Evolutionary conservation across 176 grass and related monocot species (phyloP).

Genomic region (Bromus sterilis): DNA sequence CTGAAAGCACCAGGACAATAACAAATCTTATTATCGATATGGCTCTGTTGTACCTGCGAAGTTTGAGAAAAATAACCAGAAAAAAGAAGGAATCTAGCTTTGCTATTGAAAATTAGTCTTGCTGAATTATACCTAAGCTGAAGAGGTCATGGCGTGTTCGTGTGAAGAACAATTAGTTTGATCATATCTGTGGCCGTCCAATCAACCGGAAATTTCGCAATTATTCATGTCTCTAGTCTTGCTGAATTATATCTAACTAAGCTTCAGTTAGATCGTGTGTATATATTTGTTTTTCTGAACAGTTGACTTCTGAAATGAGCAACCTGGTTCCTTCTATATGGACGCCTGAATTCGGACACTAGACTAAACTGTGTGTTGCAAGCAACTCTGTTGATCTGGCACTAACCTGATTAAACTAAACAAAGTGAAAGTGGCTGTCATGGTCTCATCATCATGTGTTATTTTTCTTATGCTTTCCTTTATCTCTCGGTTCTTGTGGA

Average conservation of each 20-base stretch:
- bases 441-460: slow-evolving; percentile 1
- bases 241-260: too few species aligned
- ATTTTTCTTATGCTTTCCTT: not conserved
- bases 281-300: not conserved
- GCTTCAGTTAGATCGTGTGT: not conserved
- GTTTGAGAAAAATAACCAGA: not conserved
- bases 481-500: not conserved
- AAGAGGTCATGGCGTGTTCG: not conserved
- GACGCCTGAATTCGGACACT: not conserved
- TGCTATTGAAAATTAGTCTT: not conserved
- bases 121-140: not conserved
- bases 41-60: not conserved
- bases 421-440: slow-evolving; percentile 10
- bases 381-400: slow-evolving; percentile 8
- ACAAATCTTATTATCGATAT: not conserved
- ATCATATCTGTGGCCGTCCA: not conserved
- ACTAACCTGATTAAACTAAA: not conserved
- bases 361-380: not conserved
- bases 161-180: not conserved
- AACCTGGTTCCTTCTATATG: not conserved
- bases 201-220: not conserved
- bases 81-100: not conserved
- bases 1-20: not conserved
- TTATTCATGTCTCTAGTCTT: not conserved
- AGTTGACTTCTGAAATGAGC: slow-evolving; percentile 3